Base-by-base conservation (phyloP, 495 filamentous ascomycete genomes). In the Xylaria venustula region DNA sequence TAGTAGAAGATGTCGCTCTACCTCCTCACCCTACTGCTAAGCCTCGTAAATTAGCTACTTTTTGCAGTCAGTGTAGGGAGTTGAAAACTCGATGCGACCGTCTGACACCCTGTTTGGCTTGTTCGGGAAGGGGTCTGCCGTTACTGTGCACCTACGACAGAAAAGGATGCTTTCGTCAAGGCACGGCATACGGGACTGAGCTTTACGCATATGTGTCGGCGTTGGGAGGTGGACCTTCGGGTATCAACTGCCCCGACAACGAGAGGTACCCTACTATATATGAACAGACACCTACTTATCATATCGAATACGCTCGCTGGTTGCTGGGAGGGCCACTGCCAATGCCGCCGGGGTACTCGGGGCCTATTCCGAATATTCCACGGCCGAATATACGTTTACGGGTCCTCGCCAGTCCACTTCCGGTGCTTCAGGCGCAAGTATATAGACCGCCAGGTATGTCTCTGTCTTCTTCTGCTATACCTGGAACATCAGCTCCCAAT, bases 71-170 rank as follows among this genome's bases (percentile, higher is more conserved):
- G n/a, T n/a, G n/a, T n/a, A n/a, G n/a, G n/a, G n/a, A n/a, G 42
- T 15, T 14, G 1, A 4, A 7, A 19, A 54, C 41, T 14, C 14
- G 9, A 3, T 61, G 59, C 8, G 59, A 61, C n/a, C 30, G 67
- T 0, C 66, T 64, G 19, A 14, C 60, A 12, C 65, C 67, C 2
- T 70, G 67, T 20, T 49, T 65, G 23, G 14, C n/a, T 7, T 70
- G 64, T 52, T 25, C 63, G 11, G 3, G 9, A 0, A 19, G 45
- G 1, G 17, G 25, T 3, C 14, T 12, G 11, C 37, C 14, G 7
- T 15, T 3, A 12, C 7, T 0, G 4, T 65, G 62, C 12, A 0
- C 1, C 0, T 49, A 37, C 0, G 20, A 8, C 4, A 1, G 5
- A 1, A 5, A 0, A n/a, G 28, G 20, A 56, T 55, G 1, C 0